A percentile compares a stretch with the other conserved stretches of the same genome.
Evolutionary conservation across 768 basidiomycete species (phyloP).

Genomic region (Tephrocybe sp.): DNA sequence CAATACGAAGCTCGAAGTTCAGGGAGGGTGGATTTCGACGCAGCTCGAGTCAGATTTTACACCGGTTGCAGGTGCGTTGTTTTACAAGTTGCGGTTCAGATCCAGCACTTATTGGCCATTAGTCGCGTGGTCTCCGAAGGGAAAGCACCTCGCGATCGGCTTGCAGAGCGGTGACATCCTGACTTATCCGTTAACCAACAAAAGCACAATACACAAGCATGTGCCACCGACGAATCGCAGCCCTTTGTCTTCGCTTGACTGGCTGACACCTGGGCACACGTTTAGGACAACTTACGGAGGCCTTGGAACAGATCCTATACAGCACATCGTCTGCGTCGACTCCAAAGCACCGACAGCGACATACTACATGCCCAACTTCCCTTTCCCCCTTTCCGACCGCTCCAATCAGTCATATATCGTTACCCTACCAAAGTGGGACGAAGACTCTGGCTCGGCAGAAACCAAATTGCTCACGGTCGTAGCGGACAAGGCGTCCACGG

Average conservation of each 20-base stretch:
- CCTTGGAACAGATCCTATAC: constrained; percentile 31
- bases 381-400: constrained; percentile 42
- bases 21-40: constrained; percentile 54
- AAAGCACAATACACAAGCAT: constrained; percentile 53
- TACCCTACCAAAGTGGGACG: constrained; percentile 48
- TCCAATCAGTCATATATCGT: constrained; percentile 34
- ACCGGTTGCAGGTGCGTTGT: constrained; percentile 59
- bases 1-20: constrained; percentile 53
- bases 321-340: constrained; percentile 47
- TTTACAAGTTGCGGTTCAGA: constrained; percentile 3
- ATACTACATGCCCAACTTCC: constrained; percentile 39
- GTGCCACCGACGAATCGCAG: constrained; percentile 57
- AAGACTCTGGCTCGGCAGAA: constrained; percentile 34
- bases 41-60: constrained; percentile 40
- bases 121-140: constrained; percentile 88
- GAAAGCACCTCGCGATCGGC: constrained; percentile 80
- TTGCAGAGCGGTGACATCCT: constrained; percentile 69
- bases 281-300: constrained; percentile 68
- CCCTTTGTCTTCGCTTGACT: constrained; percentile 54
- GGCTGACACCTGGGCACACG: constrained; percentile 68
- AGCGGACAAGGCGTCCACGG: constrained; percentile 45
- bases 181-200: constrained; percentile 60
- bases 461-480: constrained; percentile 42
- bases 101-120: background rate
- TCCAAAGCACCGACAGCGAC: constrained; percentile 37